These are phyloP conservation scores for Myxozyma neotropica DNA, from an alignment of 805 yeast species.

Conservation along the genomic window DNA sequence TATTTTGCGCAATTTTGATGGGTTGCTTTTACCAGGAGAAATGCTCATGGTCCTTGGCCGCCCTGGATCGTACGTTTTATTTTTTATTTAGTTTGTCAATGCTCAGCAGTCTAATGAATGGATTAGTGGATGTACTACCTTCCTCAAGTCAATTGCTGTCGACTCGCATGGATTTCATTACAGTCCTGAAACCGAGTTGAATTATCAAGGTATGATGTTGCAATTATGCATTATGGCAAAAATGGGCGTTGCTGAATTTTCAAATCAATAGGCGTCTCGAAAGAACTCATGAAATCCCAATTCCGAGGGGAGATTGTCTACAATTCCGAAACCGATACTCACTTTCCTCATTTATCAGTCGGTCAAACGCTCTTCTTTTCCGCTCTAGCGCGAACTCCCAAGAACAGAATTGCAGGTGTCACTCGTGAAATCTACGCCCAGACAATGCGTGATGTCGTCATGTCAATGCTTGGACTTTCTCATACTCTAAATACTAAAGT, in stretches of 20 bases:
- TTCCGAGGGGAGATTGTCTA: slow-evolving; percentile 67
- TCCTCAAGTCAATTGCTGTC: slow-evolving; percentile 58
- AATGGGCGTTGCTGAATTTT: background rate
- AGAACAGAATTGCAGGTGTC: slow-evolving; percentile 57
- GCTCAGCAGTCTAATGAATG: background rate
- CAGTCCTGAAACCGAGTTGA: slow-evolving; percentile 49
- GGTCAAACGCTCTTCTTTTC: slow-evolving; percentile 60
- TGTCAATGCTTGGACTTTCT: slow-evolving; percentile 51
- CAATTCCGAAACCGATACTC: slow-evolving; percentile 62
- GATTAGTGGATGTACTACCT: slow-evolving; percentile 61
- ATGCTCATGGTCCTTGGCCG: slow-evolving; percentile 74
- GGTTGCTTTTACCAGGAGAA: slow-evolving; percentile 62
- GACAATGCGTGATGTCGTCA: slow-evolving; percentile 53
- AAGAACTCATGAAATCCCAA: slow-evolving; percentile 50
- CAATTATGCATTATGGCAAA: slow-evolving; percentile 41
- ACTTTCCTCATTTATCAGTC: slow-evolving; percentile 64
- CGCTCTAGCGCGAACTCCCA: slow-evolving; percentile 58
- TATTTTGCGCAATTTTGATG: slow-evolving; percentile 55
- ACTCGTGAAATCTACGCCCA: slow-evolving; percentile 52
- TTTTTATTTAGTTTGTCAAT: background rate
- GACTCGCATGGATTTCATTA: slow-evolving; percentile 59
- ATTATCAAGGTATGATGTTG: slow-evolving; percentile 41
- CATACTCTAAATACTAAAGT: slow-evolving; percentile 50
- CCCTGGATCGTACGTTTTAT: slow-evolving; percentile 54
- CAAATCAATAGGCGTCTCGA: slow-evolving; percentile 46